phyloP scores from a whole-genome alignment of 768 basidiomycete species.

The Hygrocybe punicea region DNA sequence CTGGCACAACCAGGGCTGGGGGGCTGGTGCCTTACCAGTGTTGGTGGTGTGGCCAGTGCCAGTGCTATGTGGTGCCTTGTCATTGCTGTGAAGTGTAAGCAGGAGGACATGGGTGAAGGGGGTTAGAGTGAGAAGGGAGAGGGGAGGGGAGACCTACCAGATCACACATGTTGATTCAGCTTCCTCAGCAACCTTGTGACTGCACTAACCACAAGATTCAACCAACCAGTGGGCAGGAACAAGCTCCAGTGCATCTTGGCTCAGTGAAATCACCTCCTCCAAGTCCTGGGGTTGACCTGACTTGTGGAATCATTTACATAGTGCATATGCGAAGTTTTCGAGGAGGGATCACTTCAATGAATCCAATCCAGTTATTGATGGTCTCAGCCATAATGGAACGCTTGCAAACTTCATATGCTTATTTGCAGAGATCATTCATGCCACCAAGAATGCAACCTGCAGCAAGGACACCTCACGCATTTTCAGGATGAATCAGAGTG shows the following conservation, averaged over 20 bases:
- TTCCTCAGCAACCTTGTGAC: no score
- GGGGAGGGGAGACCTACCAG: no score
- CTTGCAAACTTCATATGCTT: constrained; percentile 74
- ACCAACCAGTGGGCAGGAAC: constrained; percentile 2
- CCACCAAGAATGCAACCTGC: constrained; percentile 82
- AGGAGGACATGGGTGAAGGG: no score
- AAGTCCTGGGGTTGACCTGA: constrained; percentile 1
- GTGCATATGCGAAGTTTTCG: background rate
- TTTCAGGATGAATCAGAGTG: constrained; percentile 65
- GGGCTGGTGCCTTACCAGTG: no score
- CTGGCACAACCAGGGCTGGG: no score
- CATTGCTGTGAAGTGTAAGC: no score
- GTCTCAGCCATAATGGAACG: constrained; percentile 73
- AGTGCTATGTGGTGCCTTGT: no score
- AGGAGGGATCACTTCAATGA: constrained; percentile 57
- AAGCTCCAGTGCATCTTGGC: constrained; percentile 9
- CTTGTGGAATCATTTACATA: no score
- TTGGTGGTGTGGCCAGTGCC: no score
- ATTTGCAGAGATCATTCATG: constrained; percentile 79
- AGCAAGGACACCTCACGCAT: constrained; percentile 81
- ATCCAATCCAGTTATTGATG: constrained; percentile 73
- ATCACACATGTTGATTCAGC: no score
- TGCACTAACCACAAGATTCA: no score
- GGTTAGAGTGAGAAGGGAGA: no score
- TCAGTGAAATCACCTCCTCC: constrained; percentile 10